Conservation (phyloP, 2,329 filamentous ascomycete species). For the Mycogone perniciosa region DNA sequence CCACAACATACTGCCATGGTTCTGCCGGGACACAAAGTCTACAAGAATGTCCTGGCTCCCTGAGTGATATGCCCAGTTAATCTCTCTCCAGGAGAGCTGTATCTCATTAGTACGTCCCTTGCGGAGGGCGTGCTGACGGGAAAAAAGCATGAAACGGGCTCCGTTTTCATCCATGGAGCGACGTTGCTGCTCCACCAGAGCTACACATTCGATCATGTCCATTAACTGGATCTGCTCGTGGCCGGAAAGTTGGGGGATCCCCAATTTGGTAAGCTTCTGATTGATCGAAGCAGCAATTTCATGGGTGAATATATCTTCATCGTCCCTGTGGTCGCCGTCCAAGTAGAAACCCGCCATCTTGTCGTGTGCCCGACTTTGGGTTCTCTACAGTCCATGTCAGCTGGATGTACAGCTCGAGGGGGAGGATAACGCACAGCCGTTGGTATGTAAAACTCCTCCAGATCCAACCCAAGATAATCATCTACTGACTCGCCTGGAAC, state of each 20-base stretch:
- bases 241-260: slow-evolving; percentile 73
- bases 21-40: slow-evolving; percentile 75
- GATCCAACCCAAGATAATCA: slow-evolving; percentile 61
- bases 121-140: slow-evolving; percentile 70
- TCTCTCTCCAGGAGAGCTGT: slow-evolving; percentile 69
- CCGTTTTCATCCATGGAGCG: slow-evolving; percentile 88
- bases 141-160: slow-evolving; percentile 80
- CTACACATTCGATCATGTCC: slow-evolving; percentile 78
- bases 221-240: slow-evolving; percentile 82
- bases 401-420: background rate
- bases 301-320: slow-evolving; percentile 58
- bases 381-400: background rate
- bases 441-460: slow-evolving; percentile 52
- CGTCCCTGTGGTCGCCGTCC: background rate
- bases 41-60: slow-evolving; percentile 82
- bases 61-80: slow-evolving; percentile 80
- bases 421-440: background rate
- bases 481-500: slow-evolving; percentile 75
- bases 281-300: slow-evolving; percentile 63
- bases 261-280: slow-evolving; percentile 66
- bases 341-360: background rate
- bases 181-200: slow-evolving; percentile 77
- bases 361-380: background rate
- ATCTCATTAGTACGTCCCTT: slow-evolving; percentile 59
- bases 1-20: slow-evolving; percentile 76